phyloP scores from a whole-genome alignment of 2,329 filamentous ascomycete species.

The Pseudonectria foliicola region DNA sequence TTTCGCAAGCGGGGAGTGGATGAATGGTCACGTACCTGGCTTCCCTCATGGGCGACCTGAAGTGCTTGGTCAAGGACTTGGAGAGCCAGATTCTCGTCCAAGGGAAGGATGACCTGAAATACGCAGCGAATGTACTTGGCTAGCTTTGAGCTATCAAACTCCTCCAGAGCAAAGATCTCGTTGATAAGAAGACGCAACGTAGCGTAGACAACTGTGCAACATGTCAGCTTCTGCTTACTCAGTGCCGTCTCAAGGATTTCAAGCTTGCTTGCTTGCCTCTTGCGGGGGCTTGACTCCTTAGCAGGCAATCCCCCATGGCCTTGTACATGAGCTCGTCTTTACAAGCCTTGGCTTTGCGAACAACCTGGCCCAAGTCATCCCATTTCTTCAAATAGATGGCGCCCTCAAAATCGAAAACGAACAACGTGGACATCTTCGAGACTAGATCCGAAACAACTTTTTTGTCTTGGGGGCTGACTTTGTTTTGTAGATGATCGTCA shows the following conservation, averaged over 20 bases:
- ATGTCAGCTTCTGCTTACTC: slow-evolving; percentile 3
- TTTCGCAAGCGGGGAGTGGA: slow-evolving; percentile 1
- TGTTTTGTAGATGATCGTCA: slow-evolving; percentile 36
- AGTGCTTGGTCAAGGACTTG: slow-evolving; percentile 58
- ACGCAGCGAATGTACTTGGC: slow-evolving; percentile 74
- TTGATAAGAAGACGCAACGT: slow-evolving; percentile 63
- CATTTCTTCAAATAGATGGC: slow-evolving; percentile 59
- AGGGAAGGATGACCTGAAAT: slow-evolving; percentile 58
- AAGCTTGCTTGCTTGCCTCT: slow-evolving; percentile 35
- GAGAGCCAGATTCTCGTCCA: slow-evolving; percentile 49
- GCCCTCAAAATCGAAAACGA: slow-evolving; percentile 75
- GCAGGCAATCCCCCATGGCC: slow-evolving; percentile 58
- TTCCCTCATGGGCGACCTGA: slow-evolving; percentile 42
- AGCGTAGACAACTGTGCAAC: slow-evolving; percentile 37
- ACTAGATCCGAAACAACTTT: slow-evolving; percentile 44
- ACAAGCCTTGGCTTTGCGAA: slow-evolving; percentile 43
- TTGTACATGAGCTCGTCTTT: slow-evolving; percentile 44
- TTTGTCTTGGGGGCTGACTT: slow-evolving; percentile 33
- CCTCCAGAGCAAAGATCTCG: slow-evolving; percentile 51
- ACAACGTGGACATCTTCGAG: slow-evolving; percentile 56
- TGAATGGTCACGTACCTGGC: slow-evolving; percentile 37
- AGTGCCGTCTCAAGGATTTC: background rate
- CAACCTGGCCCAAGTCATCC: slow-evolving; percentile 55
- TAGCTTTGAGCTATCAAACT: slow-evolving; percentile 51
- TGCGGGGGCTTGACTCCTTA: slow-evolving; percentile 46